Conservation (phyloP, 2,329 filamentous ascomycete species). For the Scytalidium lignicola region DNA sequence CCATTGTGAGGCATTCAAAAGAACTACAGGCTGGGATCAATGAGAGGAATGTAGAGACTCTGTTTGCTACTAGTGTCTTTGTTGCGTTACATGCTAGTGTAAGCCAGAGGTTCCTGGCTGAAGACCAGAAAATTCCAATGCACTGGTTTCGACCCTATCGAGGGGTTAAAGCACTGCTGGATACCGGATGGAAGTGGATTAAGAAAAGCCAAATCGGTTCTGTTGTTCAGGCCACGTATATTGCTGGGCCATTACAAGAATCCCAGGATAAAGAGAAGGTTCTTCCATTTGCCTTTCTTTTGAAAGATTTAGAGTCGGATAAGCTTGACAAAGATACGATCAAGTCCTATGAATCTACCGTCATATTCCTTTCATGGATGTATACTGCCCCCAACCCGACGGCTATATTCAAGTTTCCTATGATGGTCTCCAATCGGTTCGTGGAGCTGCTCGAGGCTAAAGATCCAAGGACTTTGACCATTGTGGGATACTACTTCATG, state of each 20-base stretch:
- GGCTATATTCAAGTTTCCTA: constrained; percentile 55
- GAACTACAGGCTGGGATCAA: constrained; percentile 51
- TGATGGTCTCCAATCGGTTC: constrained; percentile 55
- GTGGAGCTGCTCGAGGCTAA: constrained; percentile 53
- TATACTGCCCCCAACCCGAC: constrained; percentile 52
- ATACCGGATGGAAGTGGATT: constrained; percentile 56
- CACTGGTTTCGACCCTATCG: constrained; percentile 62
- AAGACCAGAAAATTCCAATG: constrained; percentile 44
- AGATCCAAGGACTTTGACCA: constrained; percentile 55
- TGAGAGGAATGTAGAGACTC: constrained; percentile 51
- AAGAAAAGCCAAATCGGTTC: constrained; percentile 32
- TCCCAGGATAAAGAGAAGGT: neutral
- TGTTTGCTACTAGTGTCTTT: constrained; percentile 55
- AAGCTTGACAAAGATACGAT: constrained; percentile 27
- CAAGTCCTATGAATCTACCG: constrained; percentile 54
- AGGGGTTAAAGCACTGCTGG: constrained; percentile 56
- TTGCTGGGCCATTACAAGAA: neutral
- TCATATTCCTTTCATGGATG: constrained; percentile 58
- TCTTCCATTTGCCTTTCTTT: constrained; percentile 12
- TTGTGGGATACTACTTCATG: constrained; percentile 63
- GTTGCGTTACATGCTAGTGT: constrained; percentile 61
- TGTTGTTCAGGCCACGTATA: neutral
- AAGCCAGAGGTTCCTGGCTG: constrained; percentile 52
- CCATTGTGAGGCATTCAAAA: constrained; percentile 51
- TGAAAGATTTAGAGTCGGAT: constrained; percentile 29